These are phyloP conservation scores for Populus davidiana DNA, from an alignment of 345 rosid species.

Conservation along the genomic window DNA sequence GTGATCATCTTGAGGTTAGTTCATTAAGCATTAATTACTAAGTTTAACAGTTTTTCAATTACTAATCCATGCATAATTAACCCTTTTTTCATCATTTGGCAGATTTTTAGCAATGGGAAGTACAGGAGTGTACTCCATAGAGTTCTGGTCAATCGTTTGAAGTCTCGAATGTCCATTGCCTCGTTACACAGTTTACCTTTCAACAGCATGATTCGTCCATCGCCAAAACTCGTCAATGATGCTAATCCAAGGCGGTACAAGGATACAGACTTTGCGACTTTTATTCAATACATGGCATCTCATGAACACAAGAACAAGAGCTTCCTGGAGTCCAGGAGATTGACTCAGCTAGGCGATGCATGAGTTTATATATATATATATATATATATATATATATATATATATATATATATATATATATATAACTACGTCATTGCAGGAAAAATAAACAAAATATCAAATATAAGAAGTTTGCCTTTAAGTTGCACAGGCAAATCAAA, in stretches of 20 bases:
- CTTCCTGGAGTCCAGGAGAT: slow-evolving; percentile 33
- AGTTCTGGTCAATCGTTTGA: slow-evolving; percentile 25
- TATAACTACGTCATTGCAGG: not conserved
- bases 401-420: too few relatives aligned
- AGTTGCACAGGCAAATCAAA: not conserved
- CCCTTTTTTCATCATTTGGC: not conserved
- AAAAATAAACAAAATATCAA: too few relatives aligned
- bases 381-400: too few relatives aligned
- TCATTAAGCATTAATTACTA: not conserved
- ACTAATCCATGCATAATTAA: too few relatives aligned
- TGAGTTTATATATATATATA: too few relatives aligned
- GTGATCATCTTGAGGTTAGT: slow-evolving; percentile 46
- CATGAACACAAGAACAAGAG: slow-evolving; percentile 24
- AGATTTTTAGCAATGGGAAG: slow-evolving; percentile 44
- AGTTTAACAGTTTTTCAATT: not conserved
- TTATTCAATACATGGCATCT: slow-evolving; percentile 26
- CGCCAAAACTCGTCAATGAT: slow-evolving; percentile 22
- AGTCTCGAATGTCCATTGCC: slow-evolving; percentile 34
- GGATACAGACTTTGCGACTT: slow-evolving; percentile 33
- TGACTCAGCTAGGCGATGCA: not conserved
- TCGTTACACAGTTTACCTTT: slow-evolving; percentile 35
- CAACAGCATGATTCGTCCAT: slow-evolving; percentile 22
- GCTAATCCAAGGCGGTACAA: slow-evolving; percentile 32
- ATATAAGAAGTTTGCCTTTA: not conserved
- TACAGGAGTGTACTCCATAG: slow-evolving; percentile 43